phyloP scores from a whole-genome alignment of 139 green algal genomes.

The Zygnema circumcarinatum region DNA sequence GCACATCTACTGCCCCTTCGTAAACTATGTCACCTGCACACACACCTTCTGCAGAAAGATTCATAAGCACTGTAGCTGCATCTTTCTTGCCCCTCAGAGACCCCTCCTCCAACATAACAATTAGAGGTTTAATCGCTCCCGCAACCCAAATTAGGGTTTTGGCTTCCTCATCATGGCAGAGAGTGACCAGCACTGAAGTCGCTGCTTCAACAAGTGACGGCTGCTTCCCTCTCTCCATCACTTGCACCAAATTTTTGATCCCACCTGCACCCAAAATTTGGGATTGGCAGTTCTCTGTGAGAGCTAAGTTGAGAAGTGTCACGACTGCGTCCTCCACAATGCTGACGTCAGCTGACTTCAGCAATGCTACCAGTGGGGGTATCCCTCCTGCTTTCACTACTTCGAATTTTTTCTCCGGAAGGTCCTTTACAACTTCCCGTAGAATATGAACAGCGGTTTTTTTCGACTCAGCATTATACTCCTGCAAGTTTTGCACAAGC shows the following conservation, averaged over 20 bases:
- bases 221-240: constrained; percentile 6
- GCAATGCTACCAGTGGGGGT: neutral
- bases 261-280: neutral
- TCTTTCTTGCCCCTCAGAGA: constrained; percentile 33
- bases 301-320: constrained; percentile 15
- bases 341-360: neutral
- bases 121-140: constrained; percentile 30
- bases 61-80: constrained; percentile 30
- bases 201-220: neutral
- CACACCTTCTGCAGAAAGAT: constrained; percentile 13
- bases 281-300: neutral
- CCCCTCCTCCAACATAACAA: neutral
- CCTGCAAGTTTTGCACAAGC: neutral
- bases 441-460: neutral
- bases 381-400: constrained; percentile 20
- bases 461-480: neutral
- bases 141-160: neutral
- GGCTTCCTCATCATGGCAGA: constrained; percentile 18
- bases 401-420: neutral
- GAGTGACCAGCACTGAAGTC: neutral
- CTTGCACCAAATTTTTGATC: neutral
- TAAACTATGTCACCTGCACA: neutral
- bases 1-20: neutral
- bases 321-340: neutral
- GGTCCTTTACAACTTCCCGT: neutral